A percentile compares a stretch with the other conserved stretches of the same genome.
Conservation (phyloP, 176 grass and related monocot genomes). For the Musa schizocarpa region DNA sequence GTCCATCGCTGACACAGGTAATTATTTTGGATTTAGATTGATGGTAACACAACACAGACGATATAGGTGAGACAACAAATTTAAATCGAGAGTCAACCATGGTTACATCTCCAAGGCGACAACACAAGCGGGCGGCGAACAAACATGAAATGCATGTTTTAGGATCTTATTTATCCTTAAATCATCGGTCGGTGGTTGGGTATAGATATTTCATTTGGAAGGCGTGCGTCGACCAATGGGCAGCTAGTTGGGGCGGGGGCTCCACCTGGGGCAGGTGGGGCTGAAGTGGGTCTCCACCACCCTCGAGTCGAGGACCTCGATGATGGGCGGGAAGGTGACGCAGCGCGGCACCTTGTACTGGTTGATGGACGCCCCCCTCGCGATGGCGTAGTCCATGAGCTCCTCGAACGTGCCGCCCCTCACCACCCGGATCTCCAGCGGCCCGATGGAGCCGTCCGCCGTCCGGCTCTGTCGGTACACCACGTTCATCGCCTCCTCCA, state of each 20-base stretch:
- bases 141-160: no score
- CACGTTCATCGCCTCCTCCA: conserved; percentile 87
- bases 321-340: conserved; percentile 72
- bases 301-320: conserved; percentile 75
- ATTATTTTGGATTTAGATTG: no score
- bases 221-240: no score
- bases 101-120: no score
- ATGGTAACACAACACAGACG: no score
- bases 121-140: no score
- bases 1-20: no score
- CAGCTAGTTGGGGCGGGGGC: not conserved
- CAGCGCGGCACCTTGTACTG: conserved; percentile 94
- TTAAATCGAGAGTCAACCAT: no score
- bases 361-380: conserved; percentile 87
- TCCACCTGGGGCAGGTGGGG: conserved; percentile 1
- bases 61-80: no score
- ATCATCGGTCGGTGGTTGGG: no score
- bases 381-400: conserved; percentile 96
- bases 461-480: conserved; percentile 76
- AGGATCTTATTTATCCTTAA: no score
- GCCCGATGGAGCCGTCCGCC: conserved; percentile 56
- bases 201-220: no score
- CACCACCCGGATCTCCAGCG: conserved; percentile 71
- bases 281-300: conserved; percentile 22
- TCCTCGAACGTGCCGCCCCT: conserved; percentile 73